Conservation (phyloP, 2,329 filamentous ascomycete species). For the Aspergillus sp. region DNA sequence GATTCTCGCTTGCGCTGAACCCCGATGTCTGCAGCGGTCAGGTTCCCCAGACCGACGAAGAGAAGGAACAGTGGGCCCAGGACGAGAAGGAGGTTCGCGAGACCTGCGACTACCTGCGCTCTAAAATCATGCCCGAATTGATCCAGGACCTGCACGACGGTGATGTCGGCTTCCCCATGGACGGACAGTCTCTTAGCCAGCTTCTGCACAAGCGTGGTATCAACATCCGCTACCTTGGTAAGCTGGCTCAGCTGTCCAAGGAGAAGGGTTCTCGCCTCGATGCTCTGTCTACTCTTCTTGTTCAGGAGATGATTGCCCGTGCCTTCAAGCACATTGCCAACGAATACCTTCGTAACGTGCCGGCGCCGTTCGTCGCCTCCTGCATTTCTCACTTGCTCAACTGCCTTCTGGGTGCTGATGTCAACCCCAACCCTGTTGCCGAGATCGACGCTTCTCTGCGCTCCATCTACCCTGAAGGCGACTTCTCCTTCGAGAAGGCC, state of each 20-base stretch:
- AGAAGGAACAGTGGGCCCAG: conserved; percentile 77
- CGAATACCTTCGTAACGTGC: conserved; percentile 75
- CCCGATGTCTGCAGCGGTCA: conserved; percentile 95
- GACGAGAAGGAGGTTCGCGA: conserved; percentile 88
- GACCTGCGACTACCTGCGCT: conserved; percentile 75
- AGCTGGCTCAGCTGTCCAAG: conserved; percentile 69
- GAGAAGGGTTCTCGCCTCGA: conserved; percentile 69
- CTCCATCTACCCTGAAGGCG: conserved; percentile 75
- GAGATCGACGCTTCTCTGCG: conserved; percentile 75
- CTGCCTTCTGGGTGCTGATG: conserved; percentile 76
- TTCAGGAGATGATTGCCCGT: conserved; percentile 93
- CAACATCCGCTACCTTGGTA: conserved; percentile 94
- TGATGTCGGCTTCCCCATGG: conserved; percentile 97
- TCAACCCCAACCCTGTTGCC: conserved; percentile 76
- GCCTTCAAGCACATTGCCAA: conserved; percentile 91
- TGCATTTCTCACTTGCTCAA: conserved; percentile 88
- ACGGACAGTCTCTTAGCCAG: conserved; percentile 85
- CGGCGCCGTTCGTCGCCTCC: conserved; percentile 74
- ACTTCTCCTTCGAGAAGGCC: conserved; percentile 77
- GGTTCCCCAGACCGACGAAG: conserved; percentile 81
- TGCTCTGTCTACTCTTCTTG: conserved; percentile 73
- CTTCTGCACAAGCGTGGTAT: conserved; percentile 95
- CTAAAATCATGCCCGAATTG: conserved; percentile 79
- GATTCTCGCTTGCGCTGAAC: conserved; percentile 87
- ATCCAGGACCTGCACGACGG: conserved; percentile 85